Evolutionary conservation across 1,139 yeast species (phyloP), one percentile per base, ranked within the genome.

Genomic region (Nakaseomyces nivariensis): DNA sequence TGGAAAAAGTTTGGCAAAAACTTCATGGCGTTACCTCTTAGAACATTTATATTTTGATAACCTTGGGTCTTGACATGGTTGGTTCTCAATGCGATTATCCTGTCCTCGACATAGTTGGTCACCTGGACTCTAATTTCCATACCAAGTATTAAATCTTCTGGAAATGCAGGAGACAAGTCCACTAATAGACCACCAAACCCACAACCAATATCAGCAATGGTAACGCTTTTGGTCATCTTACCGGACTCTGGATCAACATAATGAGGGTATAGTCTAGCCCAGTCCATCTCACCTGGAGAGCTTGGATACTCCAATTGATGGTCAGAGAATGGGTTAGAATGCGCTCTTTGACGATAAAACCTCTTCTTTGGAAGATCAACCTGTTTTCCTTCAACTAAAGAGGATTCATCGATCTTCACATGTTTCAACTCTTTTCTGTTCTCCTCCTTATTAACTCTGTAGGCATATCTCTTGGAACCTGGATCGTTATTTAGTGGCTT

Each of bases 71-170:
- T 61, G n/a, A 59, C 58, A 47, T 68, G 59, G 45, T 70, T 65
- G 40, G 59, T 56, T 65, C 97, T 77, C 57, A 92, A 74, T 0
- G 97, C 97, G 54, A 88, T 78, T 56, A 92, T 89, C 61, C 97
- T 75, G 67, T 94, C 98, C 67, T 92, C 96, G 24, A 92, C 98
- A 64, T 90, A 92, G 60, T 92, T 89, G 2, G 98, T 90, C 46
- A 92, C 98, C 68, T 92, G 99, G 17, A 89, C 96, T 62, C 99
- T 78, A 62, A 92, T 94, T 69, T 92, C 99, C 96, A 90, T 88
- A 24, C 97, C 97, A 48, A 92, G 73, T 48, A 89, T 82, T 61
- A 87, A 72, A 25, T 75, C 77, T 3, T 84, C 77, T 1, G 94
- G 90, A 56, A 84, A 84, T 49, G 72, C 79, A 2, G 90, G 85